Percentiles rank a stretch among this genome's conserved stretches.
Evolutionary conservation across 441 rosid genomes (phyloP).

Genomic region (Bruguiera hainesii): DNA sequence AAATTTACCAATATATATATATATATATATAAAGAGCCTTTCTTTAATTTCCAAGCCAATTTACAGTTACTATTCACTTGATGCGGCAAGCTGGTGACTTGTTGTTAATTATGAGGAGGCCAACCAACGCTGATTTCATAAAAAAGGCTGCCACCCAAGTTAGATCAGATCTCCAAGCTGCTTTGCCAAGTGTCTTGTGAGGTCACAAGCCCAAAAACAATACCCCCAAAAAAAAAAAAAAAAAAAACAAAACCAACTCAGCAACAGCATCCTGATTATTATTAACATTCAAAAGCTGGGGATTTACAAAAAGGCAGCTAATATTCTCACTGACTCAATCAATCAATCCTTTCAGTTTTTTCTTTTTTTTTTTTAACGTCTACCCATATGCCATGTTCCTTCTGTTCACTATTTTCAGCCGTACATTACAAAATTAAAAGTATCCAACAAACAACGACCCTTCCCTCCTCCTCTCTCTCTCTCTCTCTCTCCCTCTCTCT

Average conservation of each 20-base stretch:
- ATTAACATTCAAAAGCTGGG: not conserved
- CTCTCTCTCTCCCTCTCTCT: not conserved
- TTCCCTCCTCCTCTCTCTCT: not conserved
- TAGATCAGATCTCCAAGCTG: conserved; percentile 7
- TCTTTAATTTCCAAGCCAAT: too few relatives aligned
- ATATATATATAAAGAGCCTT: too few relatives aligned
- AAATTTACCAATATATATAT: too few relatives aligned
- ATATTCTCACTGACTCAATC: conserved; percentile 9
- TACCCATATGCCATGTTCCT: conserved; percentile 5
- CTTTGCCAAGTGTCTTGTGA: conserved; percentile 4
- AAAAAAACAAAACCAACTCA: not conserved
- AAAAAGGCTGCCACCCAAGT: too few relatives aligned
- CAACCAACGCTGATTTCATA: too few relatives aligned
- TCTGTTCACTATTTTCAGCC: conserved; percentile 7
- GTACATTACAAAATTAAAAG: conserved; percentile 15
- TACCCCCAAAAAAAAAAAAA: too few relatives aligned
- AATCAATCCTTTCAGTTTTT: too few relatives aligned
- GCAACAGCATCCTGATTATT: not conserved
- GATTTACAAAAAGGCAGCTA: not conserved
- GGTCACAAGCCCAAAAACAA: not conserved
- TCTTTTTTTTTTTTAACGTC: conserved; percentile 5
- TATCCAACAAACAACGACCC: conserved; percentile 27
- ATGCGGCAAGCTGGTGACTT: too few relatives aligned
- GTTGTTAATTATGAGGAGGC: too few relatives aligned
- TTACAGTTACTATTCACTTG: too few relatives aligned